A percentile compares a stretch with the other conserved stretches of the same genome.
Evolutionary conservation across 1,284 basidiomycete genomes (phyloP).

Genomic region (Ganoderma sinense): DNA sequence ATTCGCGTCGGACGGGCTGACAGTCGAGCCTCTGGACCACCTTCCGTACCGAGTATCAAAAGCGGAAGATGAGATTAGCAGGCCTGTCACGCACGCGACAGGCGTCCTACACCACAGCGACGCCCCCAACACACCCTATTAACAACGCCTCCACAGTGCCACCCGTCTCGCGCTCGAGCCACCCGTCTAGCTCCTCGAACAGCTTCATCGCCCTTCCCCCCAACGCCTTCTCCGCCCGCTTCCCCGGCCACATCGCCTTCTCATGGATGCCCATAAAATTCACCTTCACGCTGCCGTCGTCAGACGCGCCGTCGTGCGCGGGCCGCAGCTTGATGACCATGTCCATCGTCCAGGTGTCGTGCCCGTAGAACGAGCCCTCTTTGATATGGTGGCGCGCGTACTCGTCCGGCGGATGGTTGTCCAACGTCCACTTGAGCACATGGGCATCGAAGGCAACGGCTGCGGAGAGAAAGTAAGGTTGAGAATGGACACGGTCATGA

Average conservation of each 20-base stretch:
- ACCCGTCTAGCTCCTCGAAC: slow-evolving; percentile 72
- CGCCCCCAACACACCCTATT: slow-evolving; percentile 74
- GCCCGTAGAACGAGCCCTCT: slow-evolving; percentile 85
- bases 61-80: background rate
- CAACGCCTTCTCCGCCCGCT: slow-evolving; percentile 58
- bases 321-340: slow-evolving; percentile 68
- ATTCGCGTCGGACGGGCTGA: background rate
- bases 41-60: background rate
- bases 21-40: background rate
- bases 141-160: slow-evolving; percentile 72
- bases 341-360: slow-evolving; percentile 75
- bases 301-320: slow-evolving; percentile 13
- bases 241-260: slow-evolving; percentile 82
- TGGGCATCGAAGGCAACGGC: slow-evolving; percentile 94
- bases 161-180: slow-evolving; percentile 64
- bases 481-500: background rate
- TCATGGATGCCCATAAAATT: slow-evolving; percentile 80
- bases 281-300: slow-evolving; percentile 49
- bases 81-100: background rate
- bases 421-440: slow-evolving; percentile 87
- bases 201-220: slow-evolving; percentile 69
- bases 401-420: slow-evolving; percentile 76
- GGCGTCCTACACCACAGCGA: slow-evolving; percentile 42
- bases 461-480: slow-evolving; percentile 33
- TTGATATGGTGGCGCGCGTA: slow-evolving; percentile 91